Base-by-base conservation (phyloP, 1,139 yeast genomes). In the Suhomyces taliae region DNA sequence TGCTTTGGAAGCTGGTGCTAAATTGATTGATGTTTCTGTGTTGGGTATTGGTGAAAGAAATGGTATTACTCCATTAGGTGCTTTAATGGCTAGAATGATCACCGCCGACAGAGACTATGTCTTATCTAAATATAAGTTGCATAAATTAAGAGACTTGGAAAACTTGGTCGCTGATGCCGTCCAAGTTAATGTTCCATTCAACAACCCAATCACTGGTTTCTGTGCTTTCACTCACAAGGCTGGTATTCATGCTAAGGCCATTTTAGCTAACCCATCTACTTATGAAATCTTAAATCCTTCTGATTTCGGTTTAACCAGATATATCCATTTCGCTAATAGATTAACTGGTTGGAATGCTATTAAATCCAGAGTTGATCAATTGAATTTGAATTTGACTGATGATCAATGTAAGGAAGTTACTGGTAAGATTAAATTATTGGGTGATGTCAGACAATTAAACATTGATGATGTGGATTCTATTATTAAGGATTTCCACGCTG, bases 191-290 rank as follows among this genome's bases (percentile, higher is more conserved):
- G 71, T 79, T 52, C 84, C 84, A 10, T 79, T 79, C 67, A 79
- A 79, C 65, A 79, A 79, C 62, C 84, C 84, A 46, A 78, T 79
- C 57, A 79, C 84, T 38, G 84, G 84, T 1, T 79, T 79, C 69
- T 79, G 84, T 70, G 83, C 84, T 34, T 79, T 79, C 62, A 79
- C 84, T 41, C 84, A 79, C 60, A 79, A 79, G 65, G 84, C 84
- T 34, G 84, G 84, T 58, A 78, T 80, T 56, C 84, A 79, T 58
- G 83, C 84, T 47, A 78, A 79, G 62, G 83, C 83, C 41, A 79
- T 79, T 42, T 71, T 79, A 56, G 83, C 84, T 46, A 79, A 79
- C 60, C 84, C 84, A 19, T 76, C 83, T 11, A 79, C 84, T 8
- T 79, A 79, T 61, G 84, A 79, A 63, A 79, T 79, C 56, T 68